A percentile compares a stretch with the other conserved stretches of the same genome.
These are phyloP conservation scores for Lactarius hengduanensis DNA, from an alignment of 768 basidiomycete genomes.

Conservation along the genomic window DNA sequence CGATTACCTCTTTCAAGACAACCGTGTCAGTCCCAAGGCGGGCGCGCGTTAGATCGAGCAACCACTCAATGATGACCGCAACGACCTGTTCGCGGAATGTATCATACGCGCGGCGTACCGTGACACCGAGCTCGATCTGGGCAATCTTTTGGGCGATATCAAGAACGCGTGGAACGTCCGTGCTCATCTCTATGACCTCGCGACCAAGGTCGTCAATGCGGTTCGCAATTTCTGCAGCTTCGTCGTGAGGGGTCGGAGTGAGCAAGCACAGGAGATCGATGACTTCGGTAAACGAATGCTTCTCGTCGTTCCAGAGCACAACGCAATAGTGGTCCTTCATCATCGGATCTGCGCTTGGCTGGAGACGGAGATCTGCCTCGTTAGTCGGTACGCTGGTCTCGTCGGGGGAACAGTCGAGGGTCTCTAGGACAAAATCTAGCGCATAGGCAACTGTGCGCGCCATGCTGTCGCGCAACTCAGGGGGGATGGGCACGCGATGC, in stretches of 20 bases:
- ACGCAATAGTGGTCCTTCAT: constrained; percentile 78
- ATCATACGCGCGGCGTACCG: constrained; percentile 82
- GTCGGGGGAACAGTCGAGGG: constrained; percentile 78
- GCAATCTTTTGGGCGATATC: constrained; percentile 76
- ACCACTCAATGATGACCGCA: constrained; percentile 82
- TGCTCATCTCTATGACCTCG: constrained; percentile 77
- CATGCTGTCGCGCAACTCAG: constrained; percentile 74
- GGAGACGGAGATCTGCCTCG: constrained; percentile 68
- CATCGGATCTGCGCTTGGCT: constrained; percentile 76
- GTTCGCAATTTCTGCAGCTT: constrained; percentile 55
- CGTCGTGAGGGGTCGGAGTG: constrained; percentile 50
- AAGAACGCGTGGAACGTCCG: constrained; percentile 52
- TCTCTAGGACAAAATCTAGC: constrained; percentile 80
- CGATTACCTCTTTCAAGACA: constrained; percentile 69
- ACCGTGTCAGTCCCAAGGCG: constrained; percentile 66
- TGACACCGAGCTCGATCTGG: constrained; percentile 90
- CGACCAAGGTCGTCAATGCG: constrained; percentile 78
- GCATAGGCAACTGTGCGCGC: constrained; percentile 70
- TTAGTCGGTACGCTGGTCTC: constrained; percentile 65
- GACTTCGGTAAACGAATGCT: constrained; percentile 90
- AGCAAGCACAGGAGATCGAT: constrained; percentile 66
- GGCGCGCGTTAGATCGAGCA: constrained; percentile 74
- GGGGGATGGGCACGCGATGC: constrained; percentile 53
- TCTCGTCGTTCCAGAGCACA: constrained; percentile 95
- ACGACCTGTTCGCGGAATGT: constrained; percentile 86